Evolutionary conservation across 2,329 filamentous ascomycete genomes (phyloP), one percentile per base, ranked within the genome.

Genomic region (Corinectria fuckeliana): DNA sequence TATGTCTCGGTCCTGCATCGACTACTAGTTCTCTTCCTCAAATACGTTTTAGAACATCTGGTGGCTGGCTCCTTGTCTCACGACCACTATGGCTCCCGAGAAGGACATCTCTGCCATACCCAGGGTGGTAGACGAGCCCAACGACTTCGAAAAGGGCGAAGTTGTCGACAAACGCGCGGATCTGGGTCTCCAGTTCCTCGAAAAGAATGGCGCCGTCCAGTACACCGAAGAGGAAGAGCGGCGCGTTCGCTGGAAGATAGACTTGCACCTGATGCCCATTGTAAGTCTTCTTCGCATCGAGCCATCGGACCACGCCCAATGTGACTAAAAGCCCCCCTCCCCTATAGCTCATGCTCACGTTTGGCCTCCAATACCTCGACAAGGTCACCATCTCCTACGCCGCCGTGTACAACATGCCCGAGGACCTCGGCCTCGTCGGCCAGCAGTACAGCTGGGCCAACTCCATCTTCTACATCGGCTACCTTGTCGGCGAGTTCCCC

Each of bases 391-490:
- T 83, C 9, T 80, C 76, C 26, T 85, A 85, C 64, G 83, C 84
- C 1, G 83, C 83, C 3, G 81, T 86, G 30, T 85, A 85, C 61
- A 83, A 82, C 1, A 84, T 87, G 53, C 71, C 75, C 11, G 78
- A 85, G n/a, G 83, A 86, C 60, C 32, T 45, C n/a, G n/a, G 39
- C 0, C 42, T 61, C 10, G 54, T 41, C 16, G 58, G 58, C 23
- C 49, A 57, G 36, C 38, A 58, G n/a, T 61, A 57, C 20, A 56
- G 16, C 47, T 57, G 45, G 54, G 61, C 72, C 59, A 77, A 76
- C 16, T 81, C 79, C 14, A 80, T 83, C 52, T 83, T 84, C 70
- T 82, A 82, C 67, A 78, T 83, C 59, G 81, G 80, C 44, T 80
- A 77, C 56, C 72, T 81, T 8, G 68, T 76, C 53, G 76, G 75